Base-by-base conservation (phyloP, 306 rosid species). In the Aeschynomene evenia region DNA sequence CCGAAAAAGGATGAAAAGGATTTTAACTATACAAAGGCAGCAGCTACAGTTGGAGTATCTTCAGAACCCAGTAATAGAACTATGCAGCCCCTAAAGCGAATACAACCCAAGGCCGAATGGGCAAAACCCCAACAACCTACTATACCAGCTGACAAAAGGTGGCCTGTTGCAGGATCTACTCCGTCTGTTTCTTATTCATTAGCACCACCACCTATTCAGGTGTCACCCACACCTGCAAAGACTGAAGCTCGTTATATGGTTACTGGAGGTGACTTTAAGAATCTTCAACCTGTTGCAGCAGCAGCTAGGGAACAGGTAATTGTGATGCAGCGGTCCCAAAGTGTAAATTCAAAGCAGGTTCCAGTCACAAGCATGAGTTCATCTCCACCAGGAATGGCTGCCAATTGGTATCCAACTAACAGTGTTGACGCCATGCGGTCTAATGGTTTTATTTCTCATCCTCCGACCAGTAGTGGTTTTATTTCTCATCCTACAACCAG, bases 291-390 rank as follows among this genome's bases (percentile, higher is more conserved):
- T 61, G 91, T 87, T 72, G 75, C 78, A 46, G 70, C 80, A 70
- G 75, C 78, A 46, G 70, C 80, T 73, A 87, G 90, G 85, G 99
- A 95, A 77, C 95, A 88, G 0, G 75, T 86, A 70, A 68, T 85
- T 22, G 74, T 89, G 76, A 87, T 95, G 87, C 97, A 89, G 82
- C 87, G 96, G 40, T 90, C 96, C 63, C 97, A 89, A 66, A 81
- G 88, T 34, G 73, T 84, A 51, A 86, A 84, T 79, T 74, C 74
- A 40, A 89, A 83, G 73, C 97, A 87, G 74, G 66, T 72, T 56
- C 85, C 91, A 3, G 82, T 85, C 22, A 45, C 84, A 40, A 87
- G 75, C 78, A 89, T 87, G 82, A 91, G 88, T 74, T 85, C 97
- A 65, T 84, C 95, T 2, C 97, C 91, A 60, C 88, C 97, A 29